phyloP scores from a whole-genome alignment of 1,284 basidiomycete species.

The Trichosporon sp. region DNA sequence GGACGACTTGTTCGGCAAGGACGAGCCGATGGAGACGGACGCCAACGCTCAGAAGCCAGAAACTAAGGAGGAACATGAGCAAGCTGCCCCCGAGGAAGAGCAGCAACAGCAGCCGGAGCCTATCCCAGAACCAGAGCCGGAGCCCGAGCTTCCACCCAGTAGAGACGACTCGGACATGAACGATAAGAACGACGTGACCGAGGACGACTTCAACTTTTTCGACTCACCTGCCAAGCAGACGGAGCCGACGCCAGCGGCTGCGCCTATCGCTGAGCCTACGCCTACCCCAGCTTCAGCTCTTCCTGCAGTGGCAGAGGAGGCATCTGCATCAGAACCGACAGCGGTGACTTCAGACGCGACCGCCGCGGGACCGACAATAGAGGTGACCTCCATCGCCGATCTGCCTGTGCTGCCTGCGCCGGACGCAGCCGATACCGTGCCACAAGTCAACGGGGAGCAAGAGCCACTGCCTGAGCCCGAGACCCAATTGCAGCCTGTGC shows the following conservation, averaged over 20 bases:
- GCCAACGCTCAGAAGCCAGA: neutral
- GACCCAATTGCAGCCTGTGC: neutral
- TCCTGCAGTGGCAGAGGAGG: neutral
- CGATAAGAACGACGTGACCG: slow-evolving; percentile 26
- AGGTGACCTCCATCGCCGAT: neutral
- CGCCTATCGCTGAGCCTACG: neutral
- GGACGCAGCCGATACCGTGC: slow-evolving; percentile 2
- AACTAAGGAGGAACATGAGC: neutral
- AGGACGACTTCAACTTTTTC: slow-evolving; percentile 46
- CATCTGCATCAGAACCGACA: neutral
- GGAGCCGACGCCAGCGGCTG: slow-evolving; percentile 1
- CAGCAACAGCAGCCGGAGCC: neutral
- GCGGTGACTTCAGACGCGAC: slow-evolving; percentile 2
- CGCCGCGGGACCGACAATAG: neutral
- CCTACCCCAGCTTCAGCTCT: neutral
- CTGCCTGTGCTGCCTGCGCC: neutral
- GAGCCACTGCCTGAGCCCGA: neutral
- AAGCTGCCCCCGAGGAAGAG: neutral
- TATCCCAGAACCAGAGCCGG: neutral
- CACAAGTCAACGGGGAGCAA: neutral
- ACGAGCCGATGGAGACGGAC: neutral
- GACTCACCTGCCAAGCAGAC: slow-evolving; percentile 32
- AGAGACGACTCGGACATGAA: neutral
- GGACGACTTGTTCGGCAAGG: slow-evolving; percentile 22
- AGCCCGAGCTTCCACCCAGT: slow-evolving; percentile 1